phyloP scores from a whole-genome alignment of 768 basidiomycete species.

The Macrolepiota fuliginosa region DNA sequence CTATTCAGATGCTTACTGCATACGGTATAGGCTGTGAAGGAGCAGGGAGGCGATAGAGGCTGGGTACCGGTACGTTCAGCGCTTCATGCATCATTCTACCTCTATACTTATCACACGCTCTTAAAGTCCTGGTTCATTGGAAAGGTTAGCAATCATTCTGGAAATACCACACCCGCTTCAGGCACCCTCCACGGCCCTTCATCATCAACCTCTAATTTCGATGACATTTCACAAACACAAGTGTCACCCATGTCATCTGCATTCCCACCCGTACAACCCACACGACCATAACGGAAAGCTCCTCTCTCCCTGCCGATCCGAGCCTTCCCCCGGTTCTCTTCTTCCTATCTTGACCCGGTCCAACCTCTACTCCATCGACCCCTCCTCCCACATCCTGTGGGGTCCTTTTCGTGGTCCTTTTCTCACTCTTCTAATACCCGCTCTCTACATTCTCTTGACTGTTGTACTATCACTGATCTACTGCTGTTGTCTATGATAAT shows the following conservation, averaged over 20 bases:
- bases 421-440: neutral
- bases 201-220: slow-evolving; percentile 26
- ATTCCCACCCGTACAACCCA: slow-evolving; percentile 55
- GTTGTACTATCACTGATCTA: slow-evolving; percentile 13
- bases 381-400: neutral
- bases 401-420: no score
- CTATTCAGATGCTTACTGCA: slow-evolving; percentile 13
- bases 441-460: slow-evolving; percentile 3
- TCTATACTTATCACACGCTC: slow-evolving; percentile 12
- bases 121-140: slow-evolving; percentile 91
- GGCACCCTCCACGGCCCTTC: slow-evolving; percentile 28
- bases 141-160: slow-evolving; percentile 57
- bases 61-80: slow-evolving; percentile 81
- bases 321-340: neutral
- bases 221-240: slow-evolving; percentile 46
- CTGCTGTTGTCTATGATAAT: slow-evolving; percentile 7
- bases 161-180: slow-evolving; percentile 45
- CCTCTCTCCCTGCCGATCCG: neutral
- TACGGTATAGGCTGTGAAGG: slow-evolving; percentile 76
- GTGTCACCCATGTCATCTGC: slow-evolving; percentile 83
- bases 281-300: slow-evolving; percentile 11
- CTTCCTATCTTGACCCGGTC: neutral
- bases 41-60: slow-evolving; percentile 89
- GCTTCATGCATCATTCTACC: slow-evolving; percentile 1
- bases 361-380: slow-evolving; percentile 9